These are phyloP conservation scores for Stemphylium lycopersici DNA, from an alignment of 2,329 filamentous ascomycete species.

Conservation along the genomic window DNA sequence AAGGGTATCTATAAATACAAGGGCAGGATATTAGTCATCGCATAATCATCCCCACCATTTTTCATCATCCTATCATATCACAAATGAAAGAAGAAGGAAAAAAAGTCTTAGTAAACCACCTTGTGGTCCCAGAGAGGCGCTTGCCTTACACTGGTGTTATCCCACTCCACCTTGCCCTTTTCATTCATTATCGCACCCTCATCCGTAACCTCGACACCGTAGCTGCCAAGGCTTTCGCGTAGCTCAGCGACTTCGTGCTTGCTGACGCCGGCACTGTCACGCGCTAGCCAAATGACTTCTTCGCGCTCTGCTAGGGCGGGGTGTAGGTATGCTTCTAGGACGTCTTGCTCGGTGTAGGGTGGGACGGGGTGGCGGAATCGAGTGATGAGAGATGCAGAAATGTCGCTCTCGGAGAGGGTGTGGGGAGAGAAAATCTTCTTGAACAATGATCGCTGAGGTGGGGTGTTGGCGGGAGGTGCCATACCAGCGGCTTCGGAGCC, in stretches of 20 bases:
- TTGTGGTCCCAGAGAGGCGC: conserved; percentile 10
- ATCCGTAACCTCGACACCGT: conserved; percentile 50
- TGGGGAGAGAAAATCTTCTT: conserved; percentile 15
- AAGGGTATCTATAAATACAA: not conserved
- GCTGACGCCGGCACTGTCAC: conserved; percentile 51
- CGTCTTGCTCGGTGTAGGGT: conserved; percentile 17
- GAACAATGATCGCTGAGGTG: conserved; percentile 2
- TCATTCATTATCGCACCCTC: conserved; percentile 54
- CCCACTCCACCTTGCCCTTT: conserved; percentile 53
- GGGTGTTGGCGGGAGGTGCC: not conserved
- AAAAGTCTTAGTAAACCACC: conserved; percentile 1
- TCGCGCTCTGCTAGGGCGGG: conserved; percentile 15
- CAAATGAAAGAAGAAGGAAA: too few species aligned
- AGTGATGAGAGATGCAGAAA: conserved; percentile 15
- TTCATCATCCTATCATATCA: too few species aligned
- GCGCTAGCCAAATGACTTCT: conserved; percentile 18
- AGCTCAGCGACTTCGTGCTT: conserved; percentile 51
- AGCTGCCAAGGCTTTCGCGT: conserved; percentile 37
- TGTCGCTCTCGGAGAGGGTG: conserved; percentile 10
- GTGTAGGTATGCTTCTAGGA: conserved; percentile 22
- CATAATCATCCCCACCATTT: not conserved
- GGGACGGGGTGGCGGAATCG: conserved; percentile 15
- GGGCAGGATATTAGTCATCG: not conserved
- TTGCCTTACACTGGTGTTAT: conserved; percentile 11
- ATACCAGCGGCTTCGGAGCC: conserved; percentile 5